Evolutionary conservation across 2,329 filamentous ascomycete species (phyloP), one percentile per base, ranked within the genome.

Genomic region (Aspergillus neotritici): DNA sequence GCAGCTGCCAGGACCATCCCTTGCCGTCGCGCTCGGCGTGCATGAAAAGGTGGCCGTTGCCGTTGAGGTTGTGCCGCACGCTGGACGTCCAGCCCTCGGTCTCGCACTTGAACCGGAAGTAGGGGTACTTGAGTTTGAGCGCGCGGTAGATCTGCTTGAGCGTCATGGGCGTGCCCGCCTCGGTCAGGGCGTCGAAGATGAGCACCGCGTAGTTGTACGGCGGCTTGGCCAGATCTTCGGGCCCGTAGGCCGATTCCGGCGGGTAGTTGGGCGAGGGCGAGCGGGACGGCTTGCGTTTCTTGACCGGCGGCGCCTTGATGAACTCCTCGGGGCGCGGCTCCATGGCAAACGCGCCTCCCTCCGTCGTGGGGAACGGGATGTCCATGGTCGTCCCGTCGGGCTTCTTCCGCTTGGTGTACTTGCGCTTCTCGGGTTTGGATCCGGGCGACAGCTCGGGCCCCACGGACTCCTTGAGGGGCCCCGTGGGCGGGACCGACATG

Each of bases 31-130:
- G 76, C 51, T 81, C 78, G 12, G 76, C 77, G 53, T 81, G 79
- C 58, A 76, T 73, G 55, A 83, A 83, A 37, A 63, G 72, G 67
- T 64, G 77, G 57, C 62, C 77, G 67, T 68, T 82, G 66, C 56
- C 77, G 66, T 62, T 73, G 35, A 84, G 67, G 46, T 84, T 84
- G 58, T 84, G 80, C 29, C 80, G 74, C 31, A 84, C 79, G 67
- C 79, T 82, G 29, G 78, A 82, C 47, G 82, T 80, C 80, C 80
- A 84, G 11, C 80, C 80, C 50, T 75, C 74, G 1, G 79, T 82
- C 41, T 75, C 77, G 57, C 81, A 81, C 55, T 79, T 80, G 67
- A 78, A 83, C 55, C 70, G 70, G 55, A 74, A 74, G 55, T 77
- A 83, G 1, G 80, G 79, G 54, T 80, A 83, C 49, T 79, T 79